phyloP scores from a whole-genome alignment of 2,329 filamentous ascomycete genomes.

The Fusarium clavum region DNA sequence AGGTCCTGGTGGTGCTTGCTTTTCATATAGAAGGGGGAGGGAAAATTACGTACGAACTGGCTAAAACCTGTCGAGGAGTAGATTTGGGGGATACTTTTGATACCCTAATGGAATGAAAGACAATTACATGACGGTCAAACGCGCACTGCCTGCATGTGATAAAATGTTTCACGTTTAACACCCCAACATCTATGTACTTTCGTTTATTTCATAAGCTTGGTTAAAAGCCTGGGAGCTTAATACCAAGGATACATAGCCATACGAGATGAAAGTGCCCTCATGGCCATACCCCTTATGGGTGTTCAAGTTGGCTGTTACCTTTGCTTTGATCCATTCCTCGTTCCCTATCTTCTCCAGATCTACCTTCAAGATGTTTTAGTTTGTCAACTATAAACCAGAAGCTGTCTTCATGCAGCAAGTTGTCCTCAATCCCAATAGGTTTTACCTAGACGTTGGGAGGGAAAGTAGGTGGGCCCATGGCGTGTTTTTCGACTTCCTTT shows the following conservation, averaged over 20 bases:
- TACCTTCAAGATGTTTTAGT: neutral
- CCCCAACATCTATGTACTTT: neutral
- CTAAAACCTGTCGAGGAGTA: constrained; percentile 40
- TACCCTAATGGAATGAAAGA: constrained; percentile 45
- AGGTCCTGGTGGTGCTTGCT: constrained; percentile 32
- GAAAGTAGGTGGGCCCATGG: constrained; percentile 59
- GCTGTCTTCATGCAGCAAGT: neutral
- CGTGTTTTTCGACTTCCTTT: constrained; percentile 80
- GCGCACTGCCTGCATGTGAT: neutral
- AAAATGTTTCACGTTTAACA: neutral
- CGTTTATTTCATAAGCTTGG: neutral
- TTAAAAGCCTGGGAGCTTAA: neutral
- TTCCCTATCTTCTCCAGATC: neutral
- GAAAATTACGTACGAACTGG: constrained; percentile 44
- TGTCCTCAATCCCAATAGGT: neutral
- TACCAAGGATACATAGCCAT: neutral
- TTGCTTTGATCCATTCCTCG: neutral
- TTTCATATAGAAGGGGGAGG: constrained; percentile 35
- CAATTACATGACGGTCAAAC: constrained; percentile 18
- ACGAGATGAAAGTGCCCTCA: neutral
- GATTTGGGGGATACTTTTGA: constrained; percentile 40
- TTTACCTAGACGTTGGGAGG: constrained; percentile 40
- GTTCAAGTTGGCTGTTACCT: neutral
- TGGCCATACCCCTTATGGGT: neutral
- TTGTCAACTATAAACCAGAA: neutral